Percentiles rank a stretch among this genome's conserved stretches.
These are phyloP conservation scores for Solanum bulbocastanum DNA, from an alignment of 257 asterid species.

Conservation along the genomic window DNA sequence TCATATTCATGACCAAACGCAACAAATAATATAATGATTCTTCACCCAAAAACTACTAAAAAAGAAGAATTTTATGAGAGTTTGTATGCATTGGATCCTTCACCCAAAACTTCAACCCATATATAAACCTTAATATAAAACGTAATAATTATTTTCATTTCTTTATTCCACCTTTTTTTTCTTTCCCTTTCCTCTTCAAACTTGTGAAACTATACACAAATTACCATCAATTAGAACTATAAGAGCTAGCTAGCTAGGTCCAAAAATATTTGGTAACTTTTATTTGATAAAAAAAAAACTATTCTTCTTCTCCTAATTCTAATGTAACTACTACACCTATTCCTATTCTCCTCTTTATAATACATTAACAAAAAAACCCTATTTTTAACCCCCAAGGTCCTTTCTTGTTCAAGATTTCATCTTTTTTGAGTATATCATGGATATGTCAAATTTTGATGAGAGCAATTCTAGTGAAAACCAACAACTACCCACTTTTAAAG, in stretches of 20 bases:
- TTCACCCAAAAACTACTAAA: not conserved
- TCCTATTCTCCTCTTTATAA: not conserved
- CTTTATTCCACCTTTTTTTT: not conserved
- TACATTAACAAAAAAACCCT: not conserved
- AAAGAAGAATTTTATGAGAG: not conserved
- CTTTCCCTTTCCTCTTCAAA: not conserved
- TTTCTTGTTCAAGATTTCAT: not conserved
- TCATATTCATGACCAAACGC: too few species aligned
- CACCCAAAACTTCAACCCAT: not conserved
- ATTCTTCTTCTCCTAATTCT: not conserved
- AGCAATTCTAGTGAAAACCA: not conserved
- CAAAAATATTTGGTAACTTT: not conserved
- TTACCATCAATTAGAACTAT: not conserved
- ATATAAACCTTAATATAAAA: not conserved
- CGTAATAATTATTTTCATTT: not conserved
- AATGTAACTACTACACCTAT: not conserved
- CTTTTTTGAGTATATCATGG: not conserved
- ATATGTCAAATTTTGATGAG: not conserved
- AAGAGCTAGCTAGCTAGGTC: not conserved
- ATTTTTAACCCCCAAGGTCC: not conserved
- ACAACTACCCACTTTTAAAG: not conserved
- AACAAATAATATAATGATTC: too few species aligned
- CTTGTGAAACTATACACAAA: not conserved
- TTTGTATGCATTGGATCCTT: constrained; percentile 3
- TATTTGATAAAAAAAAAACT: not conserved